Base-by-base conservation (phyloP, 495 filamentous ascomycete genomes). In the Hypoxylon fragiforme region DNA sequence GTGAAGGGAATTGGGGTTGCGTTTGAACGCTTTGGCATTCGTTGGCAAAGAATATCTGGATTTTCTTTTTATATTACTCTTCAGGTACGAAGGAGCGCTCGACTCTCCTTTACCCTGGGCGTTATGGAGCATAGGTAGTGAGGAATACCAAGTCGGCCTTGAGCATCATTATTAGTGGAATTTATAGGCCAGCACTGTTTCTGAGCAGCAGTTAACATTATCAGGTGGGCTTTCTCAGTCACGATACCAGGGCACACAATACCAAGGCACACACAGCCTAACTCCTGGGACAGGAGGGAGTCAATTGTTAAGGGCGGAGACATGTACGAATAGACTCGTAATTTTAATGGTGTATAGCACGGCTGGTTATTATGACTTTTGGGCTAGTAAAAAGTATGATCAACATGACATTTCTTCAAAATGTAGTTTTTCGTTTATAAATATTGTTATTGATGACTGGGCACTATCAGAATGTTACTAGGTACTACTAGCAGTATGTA, bases 331-430 rank as follows among this genome's bases (percentile, higher is more conserved):
- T 53, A 50, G 38, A 48, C 38, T 37, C 42, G 16, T 62, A 62
- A 62, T 62, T 36, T 44, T 62, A 62, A 62, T 62, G 21, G 52
- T 57, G 47, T 57, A 62, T 53, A 62, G 53, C 28, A 43, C 24
- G 20, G 52, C 42, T 45, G 31, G 39, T 31, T 22, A 28, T 48
- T 49, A 50, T 39, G 31, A 30, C 14, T 46, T 46, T 43, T 56
- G 13, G 13, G 15, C n/a, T 46, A 45, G 32, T 45, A 32, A 24
- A 44, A 45, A 45, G 24, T 41, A 44, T 22, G 22, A 45, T 19
- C 9, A 32, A 40, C 4, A 13, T 36, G 34, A 37, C 8, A 8
- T 18, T 55, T 21, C 15, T n/a, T 22, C n/a, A 16, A 32, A 1
- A n/a, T n/a, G n/a, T n/a, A n/a, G n/a, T n/a, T n/a, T 41, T 3